Evolutionary conservation across 192 early-diverging fungal genomes (phyloP), one percentile per base, ranked within the genome.

Genomic region (Coemansia reversa): DNA sequence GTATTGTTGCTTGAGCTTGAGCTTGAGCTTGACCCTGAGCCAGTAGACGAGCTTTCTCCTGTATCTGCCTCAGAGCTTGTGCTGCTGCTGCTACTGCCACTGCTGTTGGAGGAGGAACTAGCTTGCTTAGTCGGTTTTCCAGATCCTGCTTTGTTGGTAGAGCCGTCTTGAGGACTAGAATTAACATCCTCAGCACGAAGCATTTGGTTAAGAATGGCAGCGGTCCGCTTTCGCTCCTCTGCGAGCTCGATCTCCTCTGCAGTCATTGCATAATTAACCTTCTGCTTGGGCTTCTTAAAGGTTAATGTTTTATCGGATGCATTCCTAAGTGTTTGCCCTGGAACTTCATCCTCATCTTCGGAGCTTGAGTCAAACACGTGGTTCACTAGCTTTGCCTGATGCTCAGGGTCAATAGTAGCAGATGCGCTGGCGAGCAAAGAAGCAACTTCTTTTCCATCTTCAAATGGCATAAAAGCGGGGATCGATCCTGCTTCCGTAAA

Each of bases 291-390:
- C 12, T 12, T 12, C 39, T 45, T 45, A 45, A 45, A 45, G 14
- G 8, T 3, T 16, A 16, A 14, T 45, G 39, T 3, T 16, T 45
- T 45, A 12, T 14, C 14, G 3, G 39, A 16, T 16, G 39, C 33
- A 35, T 5, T 35, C 7, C 33, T 35, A 5, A 0, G 33, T 1
- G 6, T 45, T 45, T 45, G 12, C 12, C 39, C 16, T 11, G 39
- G 3, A 45, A 45, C 12, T 14, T 62, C 60, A 19, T 12, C 30
- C 7, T 72, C 67, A 9, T 60, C 62, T 27, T 70, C 71, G 5
- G 66, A 69, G 45, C 67, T 67, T 7, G 76, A 79, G 49, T 79
- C 76, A 57, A 79, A 79, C 12, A 53, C 67, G 20, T 67, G 71
- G 54, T 71, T 74, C 5, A 67, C 70, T 11, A 79, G 71, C 64